These are phyloP conservation scores for Ceriops decandra DNA, from an alignment of 345 rosid genomes.

Conservation along the genomic window DNA sequence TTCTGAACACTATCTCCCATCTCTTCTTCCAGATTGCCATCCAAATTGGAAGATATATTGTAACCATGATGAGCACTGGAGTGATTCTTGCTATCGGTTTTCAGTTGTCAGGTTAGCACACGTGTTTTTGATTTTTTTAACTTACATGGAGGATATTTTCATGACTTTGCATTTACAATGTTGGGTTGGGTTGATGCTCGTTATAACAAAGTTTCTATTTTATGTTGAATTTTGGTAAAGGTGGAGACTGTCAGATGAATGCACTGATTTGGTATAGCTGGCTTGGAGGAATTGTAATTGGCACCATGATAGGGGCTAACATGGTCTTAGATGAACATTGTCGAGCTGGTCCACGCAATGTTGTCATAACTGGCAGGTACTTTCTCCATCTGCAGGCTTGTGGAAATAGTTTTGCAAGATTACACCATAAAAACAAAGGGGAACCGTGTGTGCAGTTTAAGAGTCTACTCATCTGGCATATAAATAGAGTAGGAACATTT, in stretches of 20 bases:
- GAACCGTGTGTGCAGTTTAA: no score
- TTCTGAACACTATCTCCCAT: not conserved
- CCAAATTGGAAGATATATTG: constrained; percentile 87
- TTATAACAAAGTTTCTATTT: not conserved
- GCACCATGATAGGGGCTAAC: constrained; percentile 92
- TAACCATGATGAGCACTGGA: constrained; percentile 94
- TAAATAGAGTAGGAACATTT: no score
- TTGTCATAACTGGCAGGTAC: constrained; percentile 95
- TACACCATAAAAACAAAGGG: no score
- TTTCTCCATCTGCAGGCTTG: not conserved
- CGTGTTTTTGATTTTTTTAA: no score
- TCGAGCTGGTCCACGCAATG: constrained; percentile 92
- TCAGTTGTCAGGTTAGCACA: constrained; percentile 74
- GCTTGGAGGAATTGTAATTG: constrained; percentile 95
- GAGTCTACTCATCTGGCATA: no score
- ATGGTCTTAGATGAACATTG: constrained; percentile 91
- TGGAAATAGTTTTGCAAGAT: not conserved
- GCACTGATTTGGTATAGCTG: constrained; percentile 92
- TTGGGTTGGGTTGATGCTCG: constrained; percentile 1
- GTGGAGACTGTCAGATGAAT: constrained; percentile 85
- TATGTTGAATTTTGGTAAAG: constrained; percentile 30
- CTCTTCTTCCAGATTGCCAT: constrained; percentile 52
- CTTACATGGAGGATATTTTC: no score
- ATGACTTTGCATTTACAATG: no score
- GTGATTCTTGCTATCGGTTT: constrained; percentile 76